phyloP scores from a whole-genome alignment of 164 flowering plant genomes.

The Protea cynaroides region DNA sequence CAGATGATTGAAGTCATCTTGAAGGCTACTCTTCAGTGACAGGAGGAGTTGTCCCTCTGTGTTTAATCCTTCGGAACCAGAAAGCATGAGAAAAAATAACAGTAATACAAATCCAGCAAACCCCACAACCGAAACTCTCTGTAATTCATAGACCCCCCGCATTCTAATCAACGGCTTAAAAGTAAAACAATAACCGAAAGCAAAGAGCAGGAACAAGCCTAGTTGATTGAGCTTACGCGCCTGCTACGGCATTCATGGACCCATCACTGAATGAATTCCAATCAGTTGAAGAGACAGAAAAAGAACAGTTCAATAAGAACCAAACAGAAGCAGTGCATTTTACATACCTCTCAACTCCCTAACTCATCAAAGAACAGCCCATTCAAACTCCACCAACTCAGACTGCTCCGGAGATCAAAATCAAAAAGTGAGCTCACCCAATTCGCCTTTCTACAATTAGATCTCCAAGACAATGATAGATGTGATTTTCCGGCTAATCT shows the following conservation, averaged over 20 bases:
- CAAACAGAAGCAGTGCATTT: not conserved
- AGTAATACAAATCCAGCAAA: not conserved
- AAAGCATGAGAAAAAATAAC: not conserved
- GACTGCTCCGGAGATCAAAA: not conserved
- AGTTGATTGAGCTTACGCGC: not conserved
- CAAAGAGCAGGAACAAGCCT: not conserved
- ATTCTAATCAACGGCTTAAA: not conserved
- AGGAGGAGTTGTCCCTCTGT: slow-evolving; percentile 17
- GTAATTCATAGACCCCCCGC: not conserved
- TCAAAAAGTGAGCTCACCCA: not conserved
- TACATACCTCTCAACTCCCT: not conserved
- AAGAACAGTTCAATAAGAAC: not conserved
- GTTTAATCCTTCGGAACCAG: slow-evolving; percentile 5
- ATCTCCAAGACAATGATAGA: not conserved
- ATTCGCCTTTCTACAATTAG: not conserved
- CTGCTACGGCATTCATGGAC: not conserved
- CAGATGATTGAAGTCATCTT: slow-evolving; percentile 14
- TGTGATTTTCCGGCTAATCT: not conserved
- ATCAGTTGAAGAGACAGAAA: no score
- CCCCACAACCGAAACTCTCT: not conserved
- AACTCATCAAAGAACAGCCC: not conserved
- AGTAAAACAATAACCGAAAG: not conserved
- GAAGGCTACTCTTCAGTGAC: slow-evolving; percentile 16
- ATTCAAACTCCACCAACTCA: not conserved
- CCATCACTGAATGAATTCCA: no score